Conservation (phyloP, 192 early-diverging fungal species). For the Mortierella alpina region DNA sequence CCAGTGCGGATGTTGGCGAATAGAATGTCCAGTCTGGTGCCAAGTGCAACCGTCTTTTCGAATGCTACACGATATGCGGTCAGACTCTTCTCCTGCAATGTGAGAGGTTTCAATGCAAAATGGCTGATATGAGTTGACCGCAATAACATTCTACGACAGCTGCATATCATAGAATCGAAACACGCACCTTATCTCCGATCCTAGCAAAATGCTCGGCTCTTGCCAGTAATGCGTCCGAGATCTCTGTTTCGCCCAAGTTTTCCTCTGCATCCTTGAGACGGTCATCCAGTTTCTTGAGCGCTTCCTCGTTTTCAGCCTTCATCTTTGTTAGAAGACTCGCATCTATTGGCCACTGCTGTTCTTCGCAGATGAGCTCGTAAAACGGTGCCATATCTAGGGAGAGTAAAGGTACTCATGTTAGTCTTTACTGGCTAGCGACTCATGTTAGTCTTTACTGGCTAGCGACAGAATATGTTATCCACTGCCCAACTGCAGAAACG, state of each 20-base stretch:
- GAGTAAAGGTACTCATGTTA: no score
- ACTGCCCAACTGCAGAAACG: slow-evolving; percentile 29
- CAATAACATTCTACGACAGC: no score
- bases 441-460: no score
- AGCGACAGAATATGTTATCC: background rate
- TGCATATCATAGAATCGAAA: no score
- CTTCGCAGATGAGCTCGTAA: slow-evolving; percentile 72
- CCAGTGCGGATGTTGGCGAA: slow-evolving; percentile 95
- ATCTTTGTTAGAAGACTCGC: slow-evolving; percentile 60
- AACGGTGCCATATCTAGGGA: slow-evolving; percentile 88
- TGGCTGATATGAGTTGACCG: no score
- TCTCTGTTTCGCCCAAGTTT: slow-evolving; percentile 93
- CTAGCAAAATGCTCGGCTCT: slow-evolving; percentile 91
- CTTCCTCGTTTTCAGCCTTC: slow-evolving; percentile 76
- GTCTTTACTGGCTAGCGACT: background rate
- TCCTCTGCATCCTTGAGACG: slow-evolving; percentile 90
- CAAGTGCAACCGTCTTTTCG: slow-evolving; percentile 91
- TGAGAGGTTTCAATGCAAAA: background rate
- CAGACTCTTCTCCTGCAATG: slow-evolving; percentile 83
- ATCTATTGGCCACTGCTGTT: slow-evolving; percentile 72
- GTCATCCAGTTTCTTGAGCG: slow-evolving; percentile 83
- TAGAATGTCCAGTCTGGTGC: slow-evolving; percentile 92
- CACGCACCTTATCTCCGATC: slow-evolving; percentile 91
- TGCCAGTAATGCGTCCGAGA: slow-evolving; percentile 86
- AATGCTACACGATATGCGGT: slow-evolving; percentile 83